A percentile compares a stretch with the other conserved stretches of the same genome.
Conservation (phyloP, 306 rosid genomes). For the Ochetophila trinervis region DNA sequence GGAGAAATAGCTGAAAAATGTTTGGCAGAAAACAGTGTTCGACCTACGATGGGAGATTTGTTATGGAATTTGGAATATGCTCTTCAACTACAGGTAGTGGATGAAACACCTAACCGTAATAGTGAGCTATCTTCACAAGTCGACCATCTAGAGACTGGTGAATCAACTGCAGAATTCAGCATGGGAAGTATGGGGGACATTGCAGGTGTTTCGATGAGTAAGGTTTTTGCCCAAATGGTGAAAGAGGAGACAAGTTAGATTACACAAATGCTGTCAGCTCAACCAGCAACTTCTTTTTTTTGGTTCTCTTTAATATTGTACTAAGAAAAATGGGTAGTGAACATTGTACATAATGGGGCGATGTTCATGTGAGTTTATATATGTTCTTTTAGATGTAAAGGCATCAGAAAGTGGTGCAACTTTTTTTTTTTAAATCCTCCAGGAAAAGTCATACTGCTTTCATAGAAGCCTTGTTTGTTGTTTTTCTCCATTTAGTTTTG, state of each 20-base stretch:
- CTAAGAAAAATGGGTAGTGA: background rate
- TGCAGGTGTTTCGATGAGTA: constrained; percentile 60
- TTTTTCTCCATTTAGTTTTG: no score
- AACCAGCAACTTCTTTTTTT: no score
- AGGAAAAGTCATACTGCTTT: background rate
- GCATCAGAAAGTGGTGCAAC: no score
- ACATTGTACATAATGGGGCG: background rate
- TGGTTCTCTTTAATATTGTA: background rate
- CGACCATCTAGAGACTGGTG: constrained; percentile 28
- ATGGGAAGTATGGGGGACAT: constrained; percentile 43
- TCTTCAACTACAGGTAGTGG: constrained; percentile 43
- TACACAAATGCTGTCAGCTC: background rate
- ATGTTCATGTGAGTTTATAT: background rate
- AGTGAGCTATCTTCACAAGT: constrained; percentile 17
- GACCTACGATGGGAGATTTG: constrained; percentile 69
- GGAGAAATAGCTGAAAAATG: constrained; percentile 51
- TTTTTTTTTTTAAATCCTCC: background rate
- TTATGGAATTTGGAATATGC: constrained; percentile 70
- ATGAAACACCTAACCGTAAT: constrained; percentile 14
- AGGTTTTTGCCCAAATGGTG: constrained; percentile 71
- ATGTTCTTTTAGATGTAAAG: background rate
- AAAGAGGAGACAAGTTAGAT: constrained; percentile 50
- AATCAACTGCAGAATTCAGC: constrained; percentile 31
- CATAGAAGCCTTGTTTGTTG: background rate
- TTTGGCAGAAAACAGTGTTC: constrained; percentile 44